phyloP scores from a whole-genome alignment of 768 basidiomycete species.

The Sarcodon sp. region DNA sequence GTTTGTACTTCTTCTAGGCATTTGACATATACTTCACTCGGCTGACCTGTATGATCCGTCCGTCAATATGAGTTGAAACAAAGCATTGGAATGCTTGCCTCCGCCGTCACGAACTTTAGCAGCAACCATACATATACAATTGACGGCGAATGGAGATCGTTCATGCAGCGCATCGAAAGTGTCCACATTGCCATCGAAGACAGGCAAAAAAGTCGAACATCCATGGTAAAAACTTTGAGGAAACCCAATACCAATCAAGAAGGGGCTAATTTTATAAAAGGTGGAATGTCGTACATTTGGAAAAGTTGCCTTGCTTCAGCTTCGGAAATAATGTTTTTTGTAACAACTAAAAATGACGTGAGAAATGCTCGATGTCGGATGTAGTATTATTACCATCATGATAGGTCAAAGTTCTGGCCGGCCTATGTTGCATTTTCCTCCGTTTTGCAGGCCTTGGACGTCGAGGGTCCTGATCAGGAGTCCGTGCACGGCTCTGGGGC shows the following conservation, averaged over 20 bases:
- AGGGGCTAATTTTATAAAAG: constrained; percentile 3
- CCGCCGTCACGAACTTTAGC: constrained; percentile 86
- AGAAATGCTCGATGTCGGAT: not conserved
- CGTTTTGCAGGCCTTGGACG: constrained; percentile 58
- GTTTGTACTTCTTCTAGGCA: constrained; percentile 77
- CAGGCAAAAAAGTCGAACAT: constrained; percentile 85
- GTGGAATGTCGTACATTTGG: constrained; percentile 45
- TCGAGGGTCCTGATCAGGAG: constrained; percentile 54
- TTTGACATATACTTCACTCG: constrained; percentile 60
- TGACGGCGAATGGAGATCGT: constrained; percentile 87
- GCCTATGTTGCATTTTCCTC: constrained; percentile 57
- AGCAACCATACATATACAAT: constrained; percentile 90
- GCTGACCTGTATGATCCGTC: constrained; percentile 32
- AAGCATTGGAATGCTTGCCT: constrained; percentile 30
- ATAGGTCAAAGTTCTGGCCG: constrained; percentile 45
- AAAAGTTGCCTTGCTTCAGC: constrained; percentile 80
- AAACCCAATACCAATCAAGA: not conserved
- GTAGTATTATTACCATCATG: constrained; percentile 49
- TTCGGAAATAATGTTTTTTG: constrained; percentile 71
- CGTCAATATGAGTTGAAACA: not conserved
- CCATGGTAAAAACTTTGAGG: constrained; percentile 71
- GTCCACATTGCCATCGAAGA: constrained; percentile 75
- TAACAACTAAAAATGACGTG: constrained; percentile 47
- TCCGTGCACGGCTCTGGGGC: constrained; percentile 61
- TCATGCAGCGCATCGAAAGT: constrained; percentile 79